These are phyloP conservation scores for Plantago major DNA, from an alignment of 257 asterid genomes.

Conservation along the genomic window DNA sequence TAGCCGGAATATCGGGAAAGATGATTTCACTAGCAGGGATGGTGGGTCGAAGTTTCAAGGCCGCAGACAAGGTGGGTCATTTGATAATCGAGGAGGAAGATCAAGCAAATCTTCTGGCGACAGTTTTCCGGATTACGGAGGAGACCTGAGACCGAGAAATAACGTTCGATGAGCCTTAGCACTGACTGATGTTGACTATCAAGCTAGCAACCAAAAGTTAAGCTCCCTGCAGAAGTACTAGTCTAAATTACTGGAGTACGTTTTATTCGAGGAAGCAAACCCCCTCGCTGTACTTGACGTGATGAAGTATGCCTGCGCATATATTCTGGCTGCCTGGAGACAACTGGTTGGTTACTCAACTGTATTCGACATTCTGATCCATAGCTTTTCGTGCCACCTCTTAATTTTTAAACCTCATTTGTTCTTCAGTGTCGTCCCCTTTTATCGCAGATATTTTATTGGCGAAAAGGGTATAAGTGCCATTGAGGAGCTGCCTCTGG, in stretches of 20 bases:
- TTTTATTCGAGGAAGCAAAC: background rate
- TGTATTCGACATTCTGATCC: too few relatives aligned
- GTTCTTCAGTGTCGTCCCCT: too few relatives aligned
- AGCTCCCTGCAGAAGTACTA: background rate
- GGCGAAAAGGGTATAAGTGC: too few relatives aligned
- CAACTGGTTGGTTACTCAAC: too few relatives aligned
- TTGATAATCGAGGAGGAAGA: slow-evolving; percentile 41
- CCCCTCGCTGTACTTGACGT: background rate
- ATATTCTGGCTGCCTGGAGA: too few relatives aligned
- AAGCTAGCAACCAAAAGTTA: background rate
- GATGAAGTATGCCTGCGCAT: background rate
- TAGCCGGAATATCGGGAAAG: slow-evolving; percentile 33
- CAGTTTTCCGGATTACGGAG: slow-evolving; percentile 46
- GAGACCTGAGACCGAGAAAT: slow-evolving; percentile 48
- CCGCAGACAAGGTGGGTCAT: slow-evolving; percentile 38
- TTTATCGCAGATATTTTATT: too few relatives aligned
- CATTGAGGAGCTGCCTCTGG: too few relatives aligned
- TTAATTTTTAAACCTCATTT: too few relatives aligned
- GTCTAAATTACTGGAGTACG: background rate
- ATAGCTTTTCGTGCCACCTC: too few relatives aligned
- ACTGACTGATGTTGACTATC: background rate
- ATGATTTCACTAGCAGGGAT: slow-evolving; percentile 26
- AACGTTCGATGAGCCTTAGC: slow-evolving; percentile 56
- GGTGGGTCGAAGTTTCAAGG: slow-evolving; percentile 24
- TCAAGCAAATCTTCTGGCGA: slow-evolving; percentile 30